Base-by-base conservation (phyloP, 306 rosid species). In the Alnus rubra region DNA sequence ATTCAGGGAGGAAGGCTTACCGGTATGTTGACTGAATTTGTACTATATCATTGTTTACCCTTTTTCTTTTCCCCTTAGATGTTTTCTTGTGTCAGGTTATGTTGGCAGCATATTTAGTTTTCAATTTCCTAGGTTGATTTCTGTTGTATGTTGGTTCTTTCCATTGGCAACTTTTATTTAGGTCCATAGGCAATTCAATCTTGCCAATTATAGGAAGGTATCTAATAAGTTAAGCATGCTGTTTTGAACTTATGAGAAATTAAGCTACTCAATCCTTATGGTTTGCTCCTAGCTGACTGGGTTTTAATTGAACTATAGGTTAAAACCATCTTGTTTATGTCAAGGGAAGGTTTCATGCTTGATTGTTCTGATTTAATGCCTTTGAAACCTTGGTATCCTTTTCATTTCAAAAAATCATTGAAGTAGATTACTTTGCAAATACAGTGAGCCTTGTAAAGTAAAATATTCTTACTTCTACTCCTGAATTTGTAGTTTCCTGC, bases 1-100 rank as follows among this genome's bases (percentile, higher is more conserved):
- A 64, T 84, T 95, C 51, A 88, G 91, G 80, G 98, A 95, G 86
- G 98, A 95, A 95, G 98, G 98, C 28, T 67, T 92, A 8, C 86
- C 13, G 91, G 98, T 94, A 82, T 12, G 44, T 48, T 62, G 56
- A 30, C 59, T 74, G 47, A 45, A 4, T 55, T 75, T 88, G 45
- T 81, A 28, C 28, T 7, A 30, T 60, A 74, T 71, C 75, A 23
- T 59, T 59, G 58, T 76, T 64, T 64, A 28, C 54, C 37, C 2
- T 55, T 71, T 59, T 44, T 68, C 55, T 58, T 13, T 45, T 65
- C 35, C n/a, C 49, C 39, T 11, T 55, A 2, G 4, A 16, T 47
- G 60, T 56, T 82, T 11, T 56, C 47, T 31, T 56, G 45, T 11
- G 44, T 35, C 19, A 19, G 60, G 63, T 59, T 63, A 5, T 42